Evolutionary conservation across 1,284 basidiomycete species (phyloP).

Genomic region (Tilletia indica): DNA sequence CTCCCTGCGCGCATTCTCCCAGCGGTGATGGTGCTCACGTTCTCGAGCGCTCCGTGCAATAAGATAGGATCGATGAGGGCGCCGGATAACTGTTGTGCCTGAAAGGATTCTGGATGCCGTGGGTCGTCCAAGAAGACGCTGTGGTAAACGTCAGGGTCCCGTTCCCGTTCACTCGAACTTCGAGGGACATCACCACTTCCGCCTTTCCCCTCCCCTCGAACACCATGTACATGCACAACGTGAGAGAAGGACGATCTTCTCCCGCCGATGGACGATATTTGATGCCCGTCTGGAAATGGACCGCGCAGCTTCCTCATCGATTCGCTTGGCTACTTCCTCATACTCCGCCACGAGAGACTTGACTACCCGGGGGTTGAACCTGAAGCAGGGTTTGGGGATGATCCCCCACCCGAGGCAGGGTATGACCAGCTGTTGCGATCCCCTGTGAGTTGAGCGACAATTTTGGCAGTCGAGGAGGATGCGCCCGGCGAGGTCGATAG

Average conservation of each 20-base stretch:
- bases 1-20: not conserved
- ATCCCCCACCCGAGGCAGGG: not conserved
- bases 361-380: not conserved
- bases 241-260: not conserved
- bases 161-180: not conserved
- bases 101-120: not conserved
- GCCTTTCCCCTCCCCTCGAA: not conserved
- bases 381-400: not conserved
- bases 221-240: not conserved
- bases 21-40: not conserved
- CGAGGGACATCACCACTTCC: not conserved
- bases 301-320: not conserved
- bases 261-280: not conserved
- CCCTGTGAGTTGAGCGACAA: too few relatives aligned
- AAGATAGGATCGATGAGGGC: not conserved
- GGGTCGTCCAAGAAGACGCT: not conserved
- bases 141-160: not conserved
- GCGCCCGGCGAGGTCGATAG: too few relatives aligned
- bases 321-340: not conserved
- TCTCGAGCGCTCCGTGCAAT: not conserved
- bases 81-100: conserved; percentile 3
- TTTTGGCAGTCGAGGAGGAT: too few relatives aligned
- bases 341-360: not conserved
- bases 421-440: too few relatives aligned
- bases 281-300: not conserved